These are phyloP conservation scores for Perkinsus chesapeaki DNA, from an alignment of 169 alveolate species.

Conservation along the genomic window DNA sequence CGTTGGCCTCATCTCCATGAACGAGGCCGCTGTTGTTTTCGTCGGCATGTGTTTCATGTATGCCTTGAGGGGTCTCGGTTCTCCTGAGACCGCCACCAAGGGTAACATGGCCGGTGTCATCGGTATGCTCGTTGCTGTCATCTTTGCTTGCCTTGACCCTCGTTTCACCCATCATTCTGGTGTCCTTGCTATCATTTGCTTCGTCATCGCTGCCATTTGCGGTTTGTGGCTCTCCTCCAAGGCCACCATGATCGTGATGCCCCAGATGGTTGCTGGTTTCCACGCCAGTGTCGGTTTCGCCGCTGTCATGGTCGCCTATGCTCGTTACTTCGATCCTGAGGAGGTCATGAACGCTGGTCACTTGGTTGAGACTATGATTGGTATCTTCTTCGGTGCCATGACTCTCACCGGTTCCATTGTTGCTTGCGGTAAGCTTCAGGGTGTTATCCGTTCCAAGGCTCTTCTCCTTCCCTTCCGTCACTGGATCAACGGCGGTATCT, in stretches of 20 bases:
- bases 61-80: slow-evolving; percentile 26
- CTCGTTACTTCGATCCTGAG: slow-evolving; percentile 18
- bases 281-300: slow-evolving; percentile 91
- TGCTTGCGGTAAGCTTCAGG: slow-evolving; percentile 86
- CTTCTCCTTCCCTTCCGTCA: slow-evolving; percentile 42
- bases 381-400: slow-evolving; percentile 77
- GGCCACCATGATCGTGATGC: slow-evolving; percentile 61
- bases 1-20: background rate
- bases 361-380: slow-evolving; percentile 53
- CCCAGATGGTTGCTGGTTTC: slow-evolving; percentile 87
- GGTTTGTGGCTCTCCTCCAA: background rate
- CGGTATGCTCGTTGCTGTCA: slow-evolving; percentile 24
- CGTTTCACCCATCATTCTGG: background rate
- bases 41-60: slow-evolving; percentile 23
- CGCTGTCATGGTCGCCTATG: slow-evolving; percentile 77
- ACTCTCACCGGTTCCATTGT: slow-evolving; percentile 88
- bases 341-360: slow-evolving; percentile 30
- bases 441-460: slow-evolving; percentile 58
- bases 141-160: slow-evolving; percentile 42
- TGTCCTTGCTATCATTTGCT: background rate
- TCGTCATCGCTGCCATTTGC: background rate
- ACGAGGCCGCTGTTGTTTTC: slow-evolving; percentile 6
- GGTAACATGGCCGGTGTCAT: slow-evolving; percentile 28
- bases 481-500: slow-evolving; percentile 26
- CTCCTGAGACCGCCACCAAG: slow-evolving; percentile 21